A percentile compares a stretch with the other conserved stretches of the same genome.
Evolutionary conservation across 768 basidiomycete genomes (phyloP).

Genomic region (Gloeophyllum trabeum): DNA sequence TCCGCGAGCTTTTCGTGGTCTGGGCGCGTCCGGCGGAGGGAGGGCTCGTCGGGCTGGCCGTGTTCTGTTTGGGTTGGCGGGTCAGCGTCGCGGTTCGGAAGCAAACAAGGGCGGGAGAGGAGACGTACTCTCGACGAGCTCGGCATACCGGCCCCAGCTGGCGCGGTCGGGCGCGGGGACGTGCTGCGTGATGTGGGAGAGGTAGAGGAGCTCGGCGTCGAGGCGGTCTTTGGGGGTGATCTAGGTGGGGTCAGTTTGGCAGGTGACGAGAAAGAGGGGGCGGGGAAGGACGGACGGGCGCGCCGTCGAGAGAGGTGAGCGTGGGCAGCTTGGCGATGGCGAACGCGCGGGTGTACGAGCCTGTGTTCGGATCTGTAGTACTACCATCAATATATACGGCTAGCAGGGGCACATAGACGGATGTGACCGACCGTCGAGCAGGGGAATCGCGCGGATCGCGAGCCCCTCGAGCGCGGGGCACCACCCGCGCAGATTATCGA

Average conservation of each 20-base stretch:
- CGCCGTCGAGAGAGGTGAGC: constrained; percentile 52
- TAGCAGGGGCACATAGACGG: too few relatives aligned
- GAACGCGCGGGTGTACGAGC: constrained; percentile 40
- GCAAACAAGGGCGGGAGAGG: background rate
- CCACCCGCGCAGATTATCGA: constrained; percentile 61
- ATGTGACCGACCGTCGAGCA: too few relatives aligned
- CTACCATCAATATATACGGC: background rate
- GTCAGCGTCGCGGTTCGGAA: background rate
- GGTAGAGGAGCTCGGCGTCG: constrained; percentile 80
- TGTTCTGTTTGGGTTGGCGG: background rate
- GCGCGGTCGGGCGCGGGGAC: constrained; percentile 16
- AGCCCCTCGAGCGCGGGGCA: constrained; percentile 56
- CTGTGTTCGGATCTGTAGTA: constrained; percentile 22
- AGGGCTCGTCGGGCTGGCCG: background rate
- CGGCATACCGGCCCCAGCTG: constrained; percentile 37
- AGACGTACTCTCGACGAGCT: constrained; percentile 49
- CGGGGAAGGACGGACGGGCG: too few relatives aligned
- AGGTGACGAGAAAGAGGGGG: too few relatives aligned
- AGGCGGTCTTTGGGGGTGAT: constrained; percentile 57
- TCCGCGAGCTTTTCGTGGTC: background rate
- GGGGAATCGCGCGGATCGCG: too few relatives aligned
- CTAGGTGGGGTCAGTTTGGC: too few relatives aligned
- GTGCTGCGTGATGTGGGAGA: constrained; percentile 48
- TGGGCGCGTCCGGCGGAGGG: background rate
- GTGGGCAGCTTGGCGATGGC: constrained; percentile 59